A percentile compares a stretch with the other conserved stretches of the same genome.
phyloP scores from a whole-genome alignment of 306 rosid genomes.

The Arachis hypogaea region DNA sequence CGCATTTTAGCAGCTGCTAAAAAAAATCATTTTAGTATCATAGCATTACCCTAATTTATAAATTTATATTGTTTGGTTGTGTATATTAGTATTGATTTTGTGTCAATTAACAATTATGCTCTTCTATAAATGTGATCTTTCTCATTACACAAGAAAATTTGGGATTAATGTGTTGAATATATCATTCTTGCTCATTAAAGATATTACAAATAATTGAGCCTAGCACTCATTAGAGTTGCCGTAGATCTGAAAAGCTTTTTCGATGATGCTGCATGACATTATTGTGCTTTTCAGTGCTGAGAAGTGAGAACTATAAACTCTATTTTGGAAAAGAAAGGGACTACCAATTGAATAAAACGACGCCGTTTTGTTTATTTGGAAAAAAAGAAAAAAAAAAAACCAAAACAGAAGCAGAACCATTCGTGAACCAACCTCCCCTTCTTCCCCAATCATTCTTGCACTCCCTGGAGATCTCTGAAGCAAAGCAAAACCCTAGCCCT shows the following conservation, averaged over 20 bases:
- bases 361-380: too few relatives aligned
- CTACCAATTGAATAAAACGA: background rate
- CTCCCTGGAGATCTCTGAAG: too few relatives aligned
- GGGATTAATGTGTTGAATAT: slow-evolving; percentile 2
- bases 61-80: slow-evolving; percentile 13
- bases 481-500: too few relatives aligned
- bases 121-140: slow-evolving; percentile 6
- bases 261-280: background rate
- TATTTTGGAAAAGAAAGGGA: slow-evolving; percentile 4
- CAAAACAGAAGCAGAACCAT: too few relatives aligned
- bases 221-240: slow-evolving; percentile 18
- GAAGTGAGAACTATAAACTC: slow-evolving; percentile 17
- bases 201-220: background rate
- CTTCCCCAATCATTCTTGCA: too few relatives aligned
- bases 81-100: slow-evolving; percentile 5
- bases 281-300: slow-evolving; percentile 1
- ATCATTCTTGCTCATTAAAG: background rate
- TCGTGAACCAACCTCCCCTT: too few relatives aligned
- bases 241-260: background rate
- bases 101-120: slow-evolving; percentile 21
- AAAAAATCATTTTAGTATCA: too few relatives aligned
- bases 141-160: slow-evolving; percentile 2
- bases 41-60: too few relatives aligned
- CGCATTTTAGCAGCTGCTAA: too few relatives aligned
- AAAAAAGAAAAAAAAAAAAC: too few relatives aligned